These are phyloP conservation scores for Hamamelis virginiana DNA, from an alignment of 164 flowering plant genomes.

Conservation along the genomic window DNA sequence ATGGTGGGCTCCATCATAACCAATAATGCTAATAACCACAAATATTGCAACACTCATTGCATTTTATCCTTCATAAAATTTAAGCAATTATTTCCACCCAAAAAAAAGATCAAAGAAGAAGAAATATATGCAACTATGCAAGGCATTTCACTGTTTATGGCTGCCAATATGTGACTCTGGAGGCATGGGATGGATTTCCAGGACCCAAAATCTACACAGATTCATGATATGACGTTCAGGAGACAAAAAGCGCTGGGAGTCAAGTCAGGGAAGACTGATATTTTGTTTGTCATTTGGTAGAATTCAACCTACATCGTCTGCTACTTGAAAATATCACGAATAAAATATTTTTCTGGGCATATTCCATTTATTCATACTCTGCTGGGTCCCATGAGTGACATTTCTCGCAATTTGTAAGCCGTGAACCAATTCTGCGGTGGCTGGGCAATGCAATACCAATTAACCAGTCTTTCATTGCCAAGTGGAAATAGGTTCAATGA, in stretches of 20 bases:
- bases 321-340: not conserved
- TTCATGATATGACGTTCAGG: not conserved
- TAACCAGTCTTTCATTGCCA: not conserved
- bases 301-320: not conserved
- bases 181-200: too few species aligned
- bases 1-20: too few species aligned
- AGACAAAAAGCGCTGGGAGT: not conserved
- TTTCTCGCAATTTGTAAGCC: not conserved
- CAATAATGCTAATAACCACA: too few species aligned
- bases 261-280: not conserved
- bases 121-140: too few species aligned
- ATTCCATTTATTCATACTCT: not conserved
- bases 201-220: too few species aligned
- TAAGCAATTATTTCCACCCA: too few species aligned
- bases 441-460: not conserved
- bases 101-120: too few species aligned
- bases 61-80: too few species aligned
- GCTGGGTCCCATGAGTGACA: not conserved
- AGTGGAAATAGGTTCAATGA: not conserved
- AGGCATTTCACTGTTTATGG: too few species aligned
- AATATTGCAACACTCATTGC: too few species aligned
- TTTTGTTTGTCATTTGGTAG: not conserved
- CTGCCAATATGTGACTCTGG: too few species aligned
- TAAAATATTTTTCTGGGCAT: not conserved
- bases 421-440: not conserved